A percentile compares a stretch with the other conserved stretches of the same genome.
Evolutionary conservation across 1,139 yeast species (phyloP).

Genomic region (Suhomyces bribrorum): DNA sequence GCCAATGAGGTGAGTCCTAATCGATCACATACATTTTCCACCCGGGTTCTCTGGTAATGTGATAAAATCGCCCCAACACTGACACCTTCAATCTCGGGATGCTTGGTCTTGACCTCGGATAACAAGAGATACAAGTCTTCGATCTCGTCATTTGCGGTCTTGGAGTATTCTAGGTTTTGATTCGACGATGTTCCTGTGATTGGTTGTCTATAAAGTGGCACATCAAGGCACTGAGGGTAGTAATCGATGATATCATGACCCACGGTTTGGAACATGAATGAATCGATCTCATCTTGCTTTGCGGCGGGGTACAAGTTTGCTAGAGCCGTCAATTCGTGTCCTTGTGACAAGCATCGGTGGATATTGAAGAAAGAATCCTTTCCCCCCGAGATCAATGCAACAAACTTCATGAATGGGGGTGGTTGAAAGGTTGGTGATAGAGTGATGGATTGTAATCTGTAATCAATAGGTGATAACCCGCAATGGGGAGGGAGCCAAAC

Average conservation of each 20-base stretch:
- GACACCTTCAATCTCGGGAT: constrained; percentile 81
- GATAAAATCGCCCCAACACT: constrained; percentile 96
- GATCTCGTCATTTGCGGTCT: constrained; percentile 75
- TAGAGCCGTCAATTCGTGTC: constrained; percentile 81
- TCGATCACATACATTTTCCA: constrained; percentile 83
- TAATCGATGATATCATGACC: constrained; percentile 77
- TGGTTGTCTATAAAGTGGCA: constrained; percentile 75
- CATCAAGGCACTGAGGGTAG: constrained; percentile 69
- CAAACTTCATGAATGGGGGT: constrained; percentile 71
- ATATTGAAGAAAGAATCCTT: constrained; percentile 93
- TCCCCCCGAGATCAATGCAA: constrained; percentile 92
- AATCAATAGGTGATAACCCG: too few species aligned
- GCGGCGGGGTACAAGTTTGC: constrained; percentile 76
- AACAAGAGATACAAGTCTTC: constrained; percentile 71
- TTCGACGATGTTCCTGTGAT: constrained; percentile 67
- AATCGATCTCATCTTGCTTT: constrained; percentile 68
- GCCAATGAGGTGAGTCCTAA: constrained; percentile 69
- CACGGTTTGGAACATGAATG: constrained; percentile 98
- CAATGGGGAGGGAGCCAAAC: not conserved
- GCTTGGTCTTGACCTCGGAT: constrained; percentile 42
- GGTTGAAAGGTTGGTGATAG: too few species aligned
- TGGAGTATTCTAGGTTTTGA: constrained; percentile 65
- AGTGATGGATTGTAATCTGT: too few species aligned
- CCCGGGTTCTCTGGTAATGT: constrained; percentile 89
- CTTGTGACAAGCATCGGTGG: constrained; percentile 75